These are phyloP conservation scores for Suillus clintonianus DNA, from an alignment of 768 basidiomycete species.

Conservation along the genomic window DNA sequence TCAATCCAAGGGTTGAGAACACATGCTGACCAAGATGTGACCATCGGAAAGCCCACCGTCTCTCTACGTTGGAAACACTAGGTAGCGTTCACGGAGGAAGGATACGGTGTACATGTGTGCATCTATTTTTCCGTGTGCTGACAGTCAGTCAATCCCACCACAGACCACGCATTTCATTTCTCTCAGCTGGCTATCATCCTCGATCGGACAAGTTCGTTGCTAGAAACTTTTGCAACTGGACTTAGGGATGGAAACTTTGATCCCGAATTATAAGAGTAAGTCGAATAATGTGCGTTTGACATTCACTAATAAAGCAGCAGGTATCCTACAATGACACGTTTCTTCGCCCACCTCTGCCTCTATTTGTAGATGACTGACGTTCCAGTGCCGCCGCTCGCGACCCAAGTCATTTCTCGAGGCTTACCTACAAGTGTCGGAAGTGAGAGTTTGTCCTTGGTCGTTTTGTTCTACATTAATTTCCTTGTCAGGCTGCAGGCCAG, in stretches of 20 bases:
- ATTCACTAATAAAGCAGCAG: conserved; percentile 33
- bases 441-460: conserved; percentile 27
- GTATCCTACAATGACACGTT: conserved; percentile 74
- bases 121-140: conserved; percentile 1
- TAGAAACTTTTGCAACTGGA: conserved; percentile 67
- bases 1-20: no score
- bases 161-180: conserved; percentile 77
- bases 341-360: conserved; percentile 92
- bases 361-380: conserved; percentile 83
- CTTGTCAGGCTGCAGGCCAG: conserved; percentile 65
- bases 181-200: conserved; percentile 81
- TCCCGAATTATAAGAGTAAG: conserved; percentile 57
- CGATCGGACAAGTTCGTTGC: conserved; percentile 60
- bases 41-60: no score
- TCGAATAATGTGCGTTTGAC: conserved; percentile 13
- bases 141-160: conserved; percentile 45
- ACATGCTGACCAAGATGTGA: no score
- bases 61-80: conserved; percentile 57
- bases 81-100: conserved; percentile 58
- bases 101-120: conserved; percentile 41
- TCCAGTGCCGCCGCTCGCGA: conserved; percentile 68
- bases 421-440: conserved; percentile 88
- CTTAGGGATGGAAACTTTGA: conserved; percentile 53
- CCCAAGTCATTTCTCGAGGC: conserved; percentile 83
- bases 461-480: neutral